These are phyloP conservation scores for Coprinopsis cinerea DNA, from an alignment of 768 basidiomycete species.

Conservation along the genomic window DNA sequence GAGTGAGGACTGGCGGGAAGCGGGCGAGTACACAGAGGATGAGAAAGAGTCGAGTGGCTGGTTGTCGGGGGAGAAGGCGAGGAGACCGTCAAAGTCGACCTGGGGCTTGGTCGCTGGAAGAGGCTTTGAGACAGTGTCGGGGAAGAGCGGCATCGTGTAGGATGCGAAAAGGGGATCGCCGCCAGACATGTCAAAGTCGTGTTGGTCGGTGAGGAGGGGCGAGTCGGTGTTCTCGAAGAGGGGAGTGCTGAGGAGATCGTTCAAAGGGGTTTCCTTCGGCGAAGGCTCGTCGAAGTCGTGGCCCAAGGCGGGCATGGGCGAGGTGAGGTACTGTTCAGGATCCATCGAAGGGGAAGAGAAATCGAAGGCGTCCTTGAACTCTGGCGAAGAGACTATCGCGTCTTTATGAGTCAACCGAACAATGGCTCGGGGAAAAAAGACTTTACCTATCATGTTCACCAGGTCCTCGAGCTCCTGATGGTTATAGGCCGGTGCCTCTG, in stretches of 20 bases:
- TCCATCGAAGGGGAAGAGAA: conserved; percentile 16
- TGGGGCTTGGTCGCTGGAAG: conserved; percentile 11
- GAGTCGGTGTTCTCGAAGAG: conserved; percentile 18
- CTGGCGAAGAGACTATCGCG: conserved; percentile 17
- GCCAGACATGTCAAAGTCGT: background rate
- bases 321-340: conserved; percentile 26
- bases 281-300: conserved; percentile 29
- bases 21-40: conserved; percentile 25
- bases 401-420: conserved; percentile 15
- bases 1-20: conserved; percentile 10
- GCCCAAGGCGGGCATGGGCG: conserved; percentile 23
- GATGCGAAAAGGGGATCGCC: background rate
- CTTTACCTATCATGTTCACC: conserved; percentile 17
- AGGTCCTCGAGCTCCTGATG: conserved; percentile 13
- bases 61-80: conserved; percentile 41
- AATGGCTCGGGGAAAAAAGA: conserved; percentile 1
- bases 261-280: conserved; percentile 28
- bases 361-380: conserved; percentile 20
- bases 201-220: conserved; percentile 1
- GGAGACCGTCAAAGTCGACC: conserved; percentile 23
- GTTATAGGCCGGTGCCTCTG: conserved; percentile 6
- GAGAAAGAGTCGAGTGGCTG: conserved; percentile 25
- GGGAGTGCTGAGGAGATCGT: conserved; percentile 34
- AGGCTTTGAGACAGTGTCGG: conserved; percentile 8
- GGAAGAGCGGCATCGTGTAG: background rate